Base-by-base conservation (phyloP, 179 eudicot genomes). In the Nepenthes alata region DNA sequence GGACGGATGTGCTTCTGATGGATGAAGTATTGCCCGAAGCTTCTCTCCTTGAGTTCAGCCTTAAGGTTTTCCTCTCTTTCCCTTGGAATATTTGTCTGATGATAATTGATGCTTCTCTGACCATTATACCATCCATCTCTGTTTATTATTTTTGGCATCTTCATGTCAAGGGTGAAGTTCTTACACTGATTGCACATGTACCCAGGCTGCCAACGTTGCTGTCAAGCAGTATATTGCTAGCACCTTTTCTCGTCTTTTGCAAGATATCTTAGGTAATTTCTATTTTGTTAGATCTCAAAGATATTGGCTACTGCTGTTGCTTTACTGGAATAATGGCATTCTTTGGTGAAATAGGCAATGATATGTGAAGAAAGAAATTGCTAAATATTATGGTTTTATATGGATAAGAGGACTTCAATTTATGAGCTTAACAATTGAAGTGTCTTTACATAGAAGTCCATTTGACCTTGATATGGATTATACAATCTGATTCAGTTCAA, bases 1-100 rank as follows among this genome's bases (percentile, higher is more conserved):
- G 99, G 99, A 75, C 82, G 55, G 95, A 90, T 68, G 94, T 94
- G 68, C 82, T 87, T 50, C 71, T 87, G 72, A 85, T 94, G 78
- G 94, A 90, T 78, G 99, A 90, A 75, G 95, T 87, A 61, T 77
- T 94, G 62, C 97, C 99, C 57, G 97, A 90, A 72, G 97, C 97
- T 74, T 75, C 77, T 69, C 81, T 87, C 15, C 81, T 85, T 39
- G 91, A 75, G 71, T 81, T 82, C 75, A 75, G 86, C 69, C 73
- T 94, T 51, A 80, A 94, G 99, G 99, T 94, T 67, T 67, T 63
- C 58, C 50, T 56, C 34, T 47, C 6, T 44, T 55, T 16, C 41
- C 60, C 6, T 6, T 41, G 45, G 45, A 41, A 41, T 41, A 41
- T 41, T 41, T 41, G 14, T 52, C 25, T 11, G 16, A 4, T 52